A percentile compares a stretch with the other conserved stretches of the same genome.
Conservation (phyloP, 169 alveolate genomes). For the Plasmodium adleri region DNA sequence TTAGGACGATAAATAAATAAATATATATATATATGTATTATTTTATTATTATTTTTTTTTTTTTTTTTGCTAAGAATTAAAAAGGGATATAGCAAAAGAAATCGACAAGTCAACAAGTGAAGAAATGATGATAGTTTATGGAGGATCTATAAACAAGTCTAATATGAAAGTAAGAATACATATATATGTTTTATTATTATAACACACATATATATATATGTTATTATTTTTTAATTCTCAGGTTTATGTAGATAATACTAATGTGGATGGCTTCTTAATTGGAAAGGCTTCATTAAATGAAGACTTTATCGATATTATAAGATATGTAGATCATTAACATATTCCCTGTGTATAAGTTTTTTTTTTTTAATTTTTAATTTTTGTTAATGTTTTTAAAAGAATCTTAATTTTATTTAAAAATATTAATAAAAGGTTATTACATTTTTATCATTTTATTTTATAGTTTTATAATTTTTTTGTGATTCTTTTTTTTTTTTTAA, state of each 20-base stretch:
- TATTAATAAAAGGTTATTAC: too few relatives aligned
- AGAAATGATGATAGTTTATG: constrained; percentile 32
- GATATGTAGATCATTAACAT: constrained; percentile 27
- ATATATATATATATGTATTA: constrained; percentile 3
- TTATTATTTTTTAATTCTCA: not conserved
- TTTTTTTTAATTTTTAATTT: not conserved
- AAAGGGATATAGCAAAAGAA: constrained; percentile 32
- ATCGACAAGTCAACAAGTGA: constrained; percentile 32
- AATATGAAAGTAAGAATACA: constrained; percentile 22
- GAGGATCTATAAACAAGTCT: constrained; percentile 46
- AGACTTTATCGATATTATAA: constrained; percentile 52
- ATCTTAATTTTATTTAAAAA: too few relatives aligned
- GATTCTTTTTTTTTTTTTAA: too few relatives aligned
- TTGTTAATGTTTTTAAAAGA: not conserved
- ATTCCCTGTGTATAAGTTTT: not conserved
- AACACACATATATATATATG: not conserved
- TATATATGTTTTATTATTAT: not conserved
- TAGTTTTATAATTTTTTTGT: too few relatives aligned
- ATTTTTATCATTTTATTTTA: too few relatives aligned
- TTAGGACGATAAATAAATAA: not conserved
- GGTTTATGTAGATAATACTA: constrained; percentile 37
- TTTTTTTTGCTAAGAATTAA: constrained; percentile 23
- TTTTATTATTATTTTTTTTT: not conserved
- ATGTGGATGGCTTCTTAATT: constrained; percentile 49
- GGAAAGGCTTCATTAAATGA: constrained; percentile 57